Evolutionary conservation across 805 yeast species (phyloP).

Genomic region (Pichia scutulata): DNA sequence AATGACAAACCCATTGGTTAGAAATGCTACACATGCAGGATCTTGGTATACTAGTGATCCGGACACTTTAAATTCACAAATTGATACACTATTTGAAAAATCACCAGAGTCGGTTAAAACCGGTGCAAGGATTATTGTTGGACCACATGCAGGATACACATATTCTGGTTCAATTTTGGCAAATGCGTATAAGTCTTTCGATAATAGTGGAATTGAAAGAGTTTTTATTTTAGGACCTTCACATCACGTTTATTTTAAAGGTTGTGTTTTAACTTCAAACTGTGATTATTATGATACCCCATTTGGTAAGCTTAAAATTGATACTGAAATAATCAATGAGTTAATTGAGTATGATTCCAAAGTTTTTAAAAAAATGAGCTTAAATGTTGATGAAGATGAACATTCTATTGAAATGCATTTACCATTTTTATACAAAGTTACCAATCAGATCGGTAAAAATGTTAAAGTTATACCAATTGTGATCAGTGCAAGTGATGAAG

Average conservation of each 20-base stretch:
- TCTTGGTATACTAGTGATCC: slow-evolving; percentile 67
- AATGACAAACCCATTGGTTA: neutral
- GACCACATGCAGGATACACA: slow-evolving; percentile 86
- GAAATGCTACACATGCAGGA: slow-evolving; percentile 70
- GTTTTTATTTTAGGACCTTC: slow-evolving; percentile 88
- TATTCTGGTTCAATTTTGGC: slow-evolving; percentile 77
- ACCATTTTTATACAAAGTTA: slow-evolving; percentile 56
- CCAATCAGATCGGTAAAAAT: slow-evolving; percentile 25
- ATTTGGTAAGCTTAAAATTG: slow-evolving; percentile 66
- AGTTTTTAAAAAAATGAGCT: slow-evolving; percentile 48
- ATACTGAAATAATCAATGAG: slow-evolving; percentile 35
- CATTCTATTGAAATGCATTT: slow-evolving; percentile 94
- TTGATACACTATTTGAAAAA: slow-evolving; percentile 38
- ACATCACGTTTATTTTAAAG: slow-evolving; percentile 76
- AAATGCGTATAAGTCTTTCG: slow-evolving; percentile 68
- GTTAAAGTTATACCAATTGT: slow-evolving; percentile 64
- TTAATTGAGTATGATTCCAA: slow-evolving; percentile 31
- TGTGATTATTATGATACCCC: slow-evolving; percentile 70
- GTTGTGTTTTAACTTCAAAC: slow-evolving; percentile 45
- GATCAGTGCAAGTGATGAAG: slow-evolving; percentile 54
- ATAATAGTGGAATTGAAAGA: slow-evolving; percentile 45
- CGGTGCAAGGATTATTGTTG: slow-evolving; percentile 46
- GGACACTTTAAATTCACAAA: slow-evolving; percentile 37
- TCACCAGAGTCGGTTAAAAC: slow-evolving; percentile 24
- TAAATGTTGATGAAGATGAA: slow-evolving; percentile 66